Base-by-base conservation (phyloP, 1,139 yeast species). In the Suhomyces bokatorum region DNA sequence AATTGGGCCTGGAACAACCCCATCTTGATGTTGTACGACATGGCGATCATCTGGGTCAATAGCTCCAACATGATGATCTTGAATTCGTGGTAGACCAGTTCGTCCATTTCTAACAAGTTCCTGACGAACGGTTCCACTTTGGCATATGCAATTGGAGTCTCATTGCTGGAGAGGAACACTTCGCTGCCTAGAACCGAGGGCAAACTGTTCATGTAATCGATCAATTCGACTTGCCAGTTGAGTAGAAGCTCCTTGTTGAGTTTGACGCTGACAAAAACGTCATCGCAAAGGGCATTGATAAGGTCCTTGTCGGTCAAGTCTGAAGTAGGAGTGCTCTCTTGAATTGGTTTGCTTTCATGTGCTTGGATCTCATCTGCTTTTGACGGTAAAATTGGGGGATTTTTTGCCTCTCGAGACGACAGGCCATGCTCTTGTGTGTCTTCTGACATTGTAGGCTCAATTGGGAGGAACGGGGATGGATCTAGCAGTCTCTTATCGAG, bases 221-320 rank as follows among this genome's bases (percentile, higher is more conserved):
- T 39, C 30, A 72, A 49, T 38, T 72, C 77, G 5, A 67, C 56
- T 47, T 69, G 71, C 78, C 78, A 73, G 47, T 67, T 64, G 40
- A 46, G 32, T 12, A 73, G 55, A 12, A 64, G 48, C 4, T 61
- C 66, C 33, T 49, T 50, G 46, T 73, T 64, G 38, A 73, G 50
- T n/a, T 56, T 50, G 44, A 56, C 60, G 32, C 56, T 55, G 8
- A 66, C 58, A 34, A 68, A 54, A 7, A 64, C 57, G 4, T 51
- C 46, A 16, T 58, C 59, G 52, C 73, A 64, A 12, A 67, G 41
- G 17, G 37, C 38, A 6, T 50, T 45, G 9, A 57, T 48, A 13
- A 54, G 20, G 16, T 31, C 39, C 11, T 37, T 37, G 35, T 54
- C 58, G 10, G 40, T 24, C 7, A 15, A 22, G 12, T 32, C 31